phyloP scores from a whole-genome alignment of 306 rosid genomes.

The Casuarina equisetifolia region DNA sequence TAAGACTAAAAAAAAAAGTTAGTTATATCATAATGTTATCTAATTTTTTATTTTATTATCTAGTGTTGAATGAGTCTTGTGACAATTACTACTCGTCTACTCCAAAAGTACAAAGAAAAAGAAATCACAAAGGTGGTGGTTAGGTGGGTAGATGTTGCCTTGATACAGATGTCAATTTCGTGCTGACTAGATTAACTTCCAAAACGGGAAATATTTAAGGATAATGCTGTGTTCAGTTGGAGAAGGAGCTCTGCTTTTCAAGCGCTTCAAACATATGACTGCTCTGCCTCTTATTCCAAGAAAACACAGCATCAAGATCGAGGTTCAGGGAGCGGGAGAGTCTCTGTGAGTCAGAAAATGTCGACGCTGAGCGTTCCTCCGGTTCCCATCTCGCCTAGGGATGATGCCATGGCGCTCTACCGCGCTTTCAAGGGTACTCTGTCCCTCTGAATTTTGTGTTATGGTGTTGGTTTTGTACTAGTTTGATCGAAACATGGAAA shows the following conservation, averaged over 20 bases:
- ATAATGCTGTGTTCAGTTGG: neutral
- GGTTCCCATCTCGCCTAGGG: conserved; percentile 59
- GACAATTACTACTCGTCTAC: too few relatives aligned
- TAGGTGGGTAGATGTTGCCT: too few relatives aligned
- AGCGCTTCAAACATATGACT: neutral
- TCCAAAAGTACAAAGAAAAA: too few relatives aligned
- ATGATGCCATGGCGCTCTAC: conserved; percentile 67
- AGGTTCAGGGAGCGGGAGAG: neutral
- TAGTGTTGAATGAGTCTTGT: too few relatives aligned
- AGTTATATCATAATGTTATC: too few relatives aligned
- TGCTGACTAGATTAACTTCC: too few relatives aligned
- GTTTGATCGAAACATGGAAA: neutral
- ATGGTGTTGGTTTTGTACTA: neutral
- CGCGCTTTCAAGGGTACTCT: conserved; percentile 76
- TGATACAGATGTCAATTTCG: too few relatives aligned
- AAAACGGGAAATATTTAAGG: too few relatives aligned
- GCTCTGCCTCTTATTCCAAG: neutral
- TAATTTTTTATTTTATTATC: too few relatives aligned
- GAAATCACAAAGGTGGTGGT: too few relatives aligned
- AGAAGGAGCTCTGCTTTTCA: neutral
- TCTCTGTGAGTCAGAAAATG: conserved; percentile 27
- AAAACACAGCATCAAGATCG: neutral
- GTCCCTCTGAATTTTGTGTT: neutral
- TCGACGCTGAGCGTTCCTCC: conserved; percentile 64
- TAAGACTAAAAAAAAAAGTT: too few relatives aligned